These are phyloP conservation scores for Moelleriella libera DNA, from an alignment of 2,329 filamentous ascomycete species.

Conservation along the genomic window DNA sequence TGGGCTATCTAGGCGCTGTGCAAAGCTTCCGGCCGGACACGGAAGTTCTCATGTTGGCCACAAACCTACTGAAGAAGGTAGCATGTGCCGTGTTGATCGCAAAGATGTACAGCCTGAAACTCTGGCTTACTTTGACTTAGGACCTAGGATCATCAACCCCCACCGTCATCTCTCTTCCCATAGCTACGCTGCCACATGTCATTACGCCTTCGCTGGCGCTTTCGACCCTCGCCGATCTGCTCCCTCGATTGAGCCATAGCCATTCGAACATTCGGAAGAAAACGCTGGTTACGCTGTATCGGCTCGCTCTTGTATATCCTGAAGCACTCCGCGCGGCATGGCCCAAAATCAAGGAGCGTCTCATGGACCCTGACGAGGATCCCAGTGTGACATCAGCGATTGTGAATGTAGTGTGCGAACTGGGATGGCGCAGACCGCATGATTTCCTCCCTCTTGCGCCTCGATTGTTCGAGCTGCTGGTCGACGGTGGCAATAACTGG, in stretches of 20 bases:
- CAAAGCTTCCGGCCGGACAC: conserved; percentile 94
- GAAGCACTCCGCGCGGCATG: conserved; percentile 85
- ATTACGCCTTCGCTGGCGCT: conserved; percentile 87
- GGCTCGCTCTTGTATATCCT: conserved; percentile 88
- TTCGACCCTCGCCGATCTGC: conserved; percentile 72
- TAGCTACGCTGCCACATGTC: conserved; percentile 84
- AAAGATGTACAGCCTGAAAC: no score
- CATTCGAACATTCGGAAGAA: conserved; percentile 84
- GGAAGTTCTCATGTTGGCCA: conserved; percentile 93
- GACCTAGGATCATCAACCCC: conserved; percentile 61
- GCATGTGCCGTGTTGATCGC: no score
- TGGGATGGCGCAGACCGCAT: conserved; percentile 84
- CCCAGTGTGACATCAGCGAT: conserved; percentile 89
- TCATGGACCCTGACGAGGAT: conserved; percentile 84
- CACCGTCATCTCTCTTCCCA: conserved; percentile 70
- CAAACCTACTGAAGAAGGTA: conserved; percentile 91
- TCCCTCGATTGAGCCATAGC: conserved; percentile 78
- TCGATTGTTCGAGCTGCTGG: conserved; percentile 79
- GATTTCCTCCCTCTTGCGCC: conserved; percentile 90
- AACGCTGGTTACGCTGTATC: conserved; percentile 85
- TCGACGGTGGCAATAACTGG: conserved; percentile 94
- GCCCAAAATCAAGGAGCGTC: conserved; percentile 91
- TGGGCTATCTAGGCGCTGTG: conserved; percentile 87
- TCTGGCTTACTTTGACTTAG: conserved; percentile 11
- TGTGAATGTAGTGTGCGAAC: conserved; percentile 90